Base-by-base conservation (phyloP, 179 eudicot genomes). In the Spergularia azorica region DNA sequence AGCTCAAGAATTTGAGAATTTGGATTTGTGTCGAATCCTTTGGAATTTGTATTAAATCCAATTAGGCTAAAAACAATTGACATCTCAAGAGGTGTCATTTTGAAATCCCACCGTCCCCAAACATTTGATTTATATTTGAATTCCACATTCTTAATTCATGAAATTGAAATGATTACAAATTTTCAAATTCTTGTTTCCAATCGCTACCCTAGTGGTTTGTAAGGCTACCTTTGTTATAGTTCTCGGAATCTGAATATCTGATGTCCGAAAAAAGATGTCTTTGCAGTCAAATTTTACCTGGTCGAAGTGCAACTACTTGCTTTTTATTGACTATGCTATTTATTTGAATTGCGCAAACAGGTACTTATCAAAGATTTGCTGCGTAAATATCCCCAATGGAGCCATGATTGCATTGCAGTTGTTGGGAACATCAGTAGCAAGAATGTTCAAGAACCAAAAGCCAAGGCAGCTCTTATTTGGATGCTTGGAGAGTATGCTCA, bases 391-490 rank as follows among this genome's bases (percentile, higher is more conserved):
- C 99, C 99, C 11, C 99, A 94, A 82, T 95, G 99, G 99, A 95
- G 99, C 85, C 99, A 95, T 76, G 97, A 94, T 77, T 95, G 99
- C 81, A 94, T 95, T 78, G 99, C 98, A 51, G 98, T 95, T 78
- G 98, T 95, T 75, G 99, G 99, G 76, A 95, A 86, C 84, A 95
- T 95, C 79, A 90, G 99, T 87, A 91, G 98, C 89, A 91, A 95
- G 77, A 95, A 94, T 87, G 89, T 95, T 65, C 97, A 95, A 86
- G 99, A 95, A 82, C 99, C 99, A 36, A 93, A 93, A 81, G 99
- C 99, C 61, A 95, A 95, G 86, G 97, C 99, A 18, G 99, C 99
- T 80, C 97, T 95, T 79, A 93, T 95, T 79, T 95, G 99, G 99
- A 95, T 95, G 98, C 87, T 95, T 75, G 99, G 99, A 74, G 98